A percentile compares a stretch with the other conserved stretches of the same genome.
Evolutionary conservation across 345 rosid genomes (phyloP).

Genomic region (Draba incana): DNA sequence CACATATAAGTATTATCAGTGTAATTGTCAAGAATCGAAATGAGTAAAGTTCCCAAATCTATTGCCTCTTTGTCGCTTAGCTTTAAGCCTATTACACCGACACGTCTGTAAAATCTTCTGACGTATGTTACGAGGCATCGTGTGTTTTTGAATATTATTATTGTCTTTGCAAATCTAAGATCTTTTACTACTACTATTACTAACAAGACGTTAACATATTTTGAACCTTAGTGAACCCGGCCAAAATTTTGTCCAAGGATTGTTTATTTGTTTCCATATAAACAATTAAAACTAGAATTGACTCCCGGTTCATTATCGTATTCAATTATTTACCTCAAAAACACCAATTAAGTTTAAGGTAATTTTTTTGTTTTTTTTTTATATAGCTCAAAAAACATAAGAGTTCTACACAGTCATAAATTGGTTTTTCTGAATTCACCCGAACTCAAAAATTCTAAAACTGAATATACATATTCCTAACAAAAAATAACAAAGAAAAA

Average conservation of each 20-base stretch:
- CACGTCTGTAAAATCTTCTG: slow-evolving; percentile 30
- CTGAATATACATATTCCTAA: too few species aligned
- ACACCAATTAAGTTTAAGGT: too few species aligned
- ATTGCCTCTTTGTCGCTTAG: slow-evolving; percentile 38
- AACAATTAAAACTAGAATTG: background rate
- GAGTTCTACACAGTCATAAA: too few species aligned
- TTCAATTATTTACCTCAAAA: too few species aligned
- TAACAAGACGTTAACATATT: background rate
- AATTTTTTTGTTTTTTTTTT: too few species aligned
- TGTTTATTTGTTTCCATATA: background rate
- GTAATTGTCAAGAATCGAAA: slow-evolving; percentile 40
- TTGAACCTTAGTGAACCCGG: slow-evolving; percentile 18
- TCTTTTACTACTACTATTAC: slow-evolving; percentile 7
- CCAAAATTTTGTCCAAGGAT: slow-evolving; percentile 22
- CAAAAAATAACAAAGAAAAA: background rate
- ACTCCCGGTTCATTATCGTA: background rate
- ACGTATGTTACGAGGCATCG: slow-evolving; percentile 26
- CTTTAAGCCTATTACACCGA: slow-evolving; percentile 39
- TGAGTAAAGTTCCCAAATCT: slow-evolving; percentile 33
- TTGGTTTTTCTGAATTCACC: too few species aligned
- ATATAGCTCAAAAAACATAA: too few species aligned
- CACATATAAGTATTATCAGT: slow-evolving; percentile 24
- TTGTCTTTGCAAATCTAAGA: background rate
- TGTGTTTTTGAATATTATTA: slow-evolving; percentile 32
- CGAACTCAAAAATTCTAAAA: too few species aligned